Percentiles rank a stretch among this genome's conserved stretches.
Evolutionary conservation across 164 flowering plant genomes (phyloP).

Genomic region (Chimonanthus praecox): DNA sequence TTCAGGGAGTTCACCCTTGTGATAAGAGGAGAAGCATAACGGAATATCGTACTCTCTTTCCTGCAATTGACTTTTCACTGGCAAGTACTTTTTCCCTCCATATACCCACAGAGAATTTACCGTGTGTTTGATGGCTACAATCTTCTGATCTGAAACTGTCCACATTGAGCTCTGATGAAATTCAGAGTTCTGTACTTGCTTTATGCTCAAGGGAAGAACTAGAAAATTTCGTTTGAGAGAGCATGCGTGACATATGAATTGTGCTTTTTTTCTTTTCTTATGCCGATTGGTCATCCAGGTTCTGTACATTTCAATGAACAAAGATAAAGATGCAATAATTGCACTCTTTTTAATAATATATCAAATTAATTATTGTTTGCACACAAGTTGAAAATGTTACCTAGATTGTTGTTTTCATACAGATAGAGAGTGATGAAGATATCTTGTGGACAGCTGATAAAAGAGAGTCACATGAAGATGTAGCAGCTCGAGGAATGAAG

Average conservation of each 20-base stretch:
- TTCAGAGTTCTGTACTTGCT: too few relatives aligned
- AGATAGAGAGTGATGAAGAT: conserved; percentile 86
- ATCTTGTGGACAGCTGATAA: conserved; percentile 61
- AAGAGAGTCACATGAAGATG: conserved; percentile 69
- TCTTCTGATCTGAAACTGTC: too few relatives aligned
- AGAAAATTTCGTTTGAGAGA: too few relatives aligned
- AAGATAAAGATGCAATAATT: neutral
- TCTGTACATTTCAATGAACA: neutral
- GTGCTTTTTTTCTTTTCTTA: too few relatives aligned
- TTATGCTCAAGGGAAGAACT: too few relatives aligned
- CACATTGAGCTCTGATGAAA: too few relatives aligned
- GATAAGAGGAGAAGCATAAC: conserved; percentile 73
- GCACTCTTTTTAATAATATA: neutral
- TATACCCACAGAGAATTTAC: neutral
- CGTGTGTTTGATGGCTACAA: neutral
- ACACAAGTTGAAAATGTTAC: neutral
- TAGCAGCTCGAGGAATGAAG: conserved; percentile 73
- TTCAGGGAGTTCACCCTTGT: conserved; percentile 91
- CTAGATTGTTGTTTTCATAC: conserved; percentile 4
- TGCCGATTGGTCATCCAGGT: neutral
- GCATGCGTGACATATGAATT: too few relatives aligned
- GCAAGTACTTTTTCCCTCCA: conserved; percentile 31
- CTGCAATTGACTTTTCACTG: conserved; percentile 90
- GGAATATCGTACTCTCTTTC: conserved; percentile 67
- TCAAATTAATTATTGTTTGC: neutral